A percentile compares a stretch with the other conserved stretches of the same genome.
phyloP scores from a whole-genome alignment of 192 early-diverging fungal species.

The Backusella westeae region DNA sequence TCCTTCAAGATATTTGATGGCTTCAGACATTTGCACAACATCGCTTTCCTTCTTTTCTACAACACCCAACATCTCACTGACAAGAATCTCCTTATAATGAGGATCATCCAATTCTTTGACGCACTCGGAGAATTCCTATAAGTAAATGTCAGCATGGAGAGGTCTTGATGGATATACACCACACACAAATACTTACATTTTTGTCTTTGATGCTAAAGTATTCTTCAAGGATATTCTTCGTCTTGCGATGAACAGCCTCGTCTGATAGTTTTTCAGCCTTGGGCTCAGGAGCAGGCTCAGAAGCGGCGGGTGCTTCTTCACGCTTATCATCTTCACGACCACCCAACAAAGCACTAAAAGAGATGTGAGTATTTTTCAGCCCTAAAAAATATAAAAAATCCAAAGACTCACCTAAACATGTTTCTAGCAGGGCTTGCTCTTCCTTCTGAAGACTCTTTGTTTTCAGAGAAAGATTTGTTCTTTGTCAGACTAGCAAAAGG shows the following conservation, averaged over 20 bases:
- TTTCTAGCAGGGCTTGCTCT: slow-evolving; percentile 25
- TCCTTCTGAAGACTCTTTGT: slow-evolving; percentile 20
- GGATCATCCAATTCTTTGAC: slow-evolving; percentile 25
- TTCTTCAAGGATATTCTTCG: slow-evolving; percentile 36
- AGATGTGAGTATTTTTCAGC: too few relatives aligned
- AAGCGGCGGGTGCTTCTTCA: slow-evolving; percentile 18
- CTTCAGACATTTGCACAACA: slow-evolving; percentile 11
- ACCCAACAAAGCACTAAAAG: slow-evolving; percentile 3
- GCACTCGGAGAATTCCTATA: slow-evolving; percentile 21
- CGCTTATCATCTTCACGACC: slow-evolving; percentile 24
- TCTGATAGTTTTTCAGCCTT: slow-evolving; percentile 11
- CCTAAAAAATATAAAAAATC: too few relatives aligned
- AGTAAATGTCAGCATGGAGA: too few relatives aligned
- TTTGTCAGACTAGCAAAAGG: slow-evolving; percentile 27
- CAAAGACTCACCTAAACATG: slow-evolving; percentile 28
- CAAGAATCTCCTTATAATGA: slow-evolving; percentile 12
- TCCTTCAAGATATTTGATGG: neutral
- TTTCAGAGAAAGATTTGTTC: slow-evolving; percentile 8
- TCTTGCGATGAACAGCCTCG: slow-evolving; percentile 22
- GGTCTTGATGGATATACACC: too few relatives aligned
- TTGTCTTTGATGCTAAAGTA: slow-evolving; percentile 29
- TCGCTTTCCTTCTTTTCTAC: slow-evolving; percentile 28
- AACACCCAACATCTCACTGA: slow-evolving; percentile 19
- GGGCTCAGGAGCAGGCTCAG: neutral
- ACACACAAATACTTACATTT: neutral